A percentile compares a stretch with the other conserved stretches of the same genome.
Evolutionary conservation across 345 rosid genomes (phyloP).

Genomic region (Salix udensis): DNA sequence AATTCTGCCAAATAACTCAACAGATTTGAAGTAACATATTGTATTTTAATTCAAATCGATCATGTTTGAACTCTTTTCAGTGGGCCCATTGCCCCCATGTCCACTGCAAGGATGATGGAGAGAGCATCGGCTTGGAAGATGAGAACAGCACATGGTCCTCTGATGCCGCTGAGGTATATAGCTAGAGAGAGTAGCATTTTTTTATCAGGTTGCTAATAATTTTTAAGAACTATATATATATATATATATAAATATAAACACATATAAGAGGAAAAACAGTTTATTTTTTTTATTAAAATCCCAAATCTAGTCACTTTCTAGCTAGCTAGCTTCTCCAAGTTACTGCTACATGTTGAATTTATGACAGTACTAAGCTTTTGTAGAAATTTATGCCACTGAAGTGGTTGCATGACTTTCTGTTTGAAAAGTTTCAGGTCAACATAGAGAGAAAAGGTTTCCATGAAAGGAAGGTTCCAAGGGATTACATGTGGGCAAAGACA

Average conservation of each 20-base stretch:
- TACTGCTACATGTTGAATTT: background rate
- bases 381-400: conserved; percentile 30
- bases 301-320: conserved; percentile 2
- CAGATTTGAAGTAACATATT: background rate
- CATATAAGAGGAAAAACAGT: background rate
- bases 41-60: background rate
- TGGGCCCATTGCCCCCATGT: conserved; percentile 90
- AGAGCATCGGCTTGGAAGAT: conserved; percentile 31
- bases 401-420: conserved; percentile 33
- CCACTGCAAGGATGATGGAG: conserved; percentile 49
- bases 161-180: conserved; percentile 11
- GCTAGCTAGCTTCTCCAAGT: conserved; percentile 1
- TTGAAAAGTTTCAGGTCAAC: conserved; percentile 46
- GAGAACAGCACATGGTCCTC: conserved; percentile 19
- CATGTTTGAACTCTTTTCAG: conserved; percentile 39
- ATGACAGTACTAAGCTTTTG: conserved; percentile 3
- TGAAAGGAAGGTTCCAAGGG: conserved; percentile 71
- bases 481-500: conserved; percentile 58
- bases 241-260: too few relatives aligned
- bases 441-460: conserved; percentile 57
- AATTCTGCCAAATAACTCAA: background rate
- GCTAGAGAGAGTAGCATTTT: background rate
- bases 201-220: background rate
- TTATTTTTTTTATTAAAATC: background rate
- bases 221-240: too few relatives aligned